These are phyloP conservation scores for Atkinsonella texensis DNA, from an alignment of 2,329 filamentous ascomycete species.

Conservation along the genomic window DNA sequence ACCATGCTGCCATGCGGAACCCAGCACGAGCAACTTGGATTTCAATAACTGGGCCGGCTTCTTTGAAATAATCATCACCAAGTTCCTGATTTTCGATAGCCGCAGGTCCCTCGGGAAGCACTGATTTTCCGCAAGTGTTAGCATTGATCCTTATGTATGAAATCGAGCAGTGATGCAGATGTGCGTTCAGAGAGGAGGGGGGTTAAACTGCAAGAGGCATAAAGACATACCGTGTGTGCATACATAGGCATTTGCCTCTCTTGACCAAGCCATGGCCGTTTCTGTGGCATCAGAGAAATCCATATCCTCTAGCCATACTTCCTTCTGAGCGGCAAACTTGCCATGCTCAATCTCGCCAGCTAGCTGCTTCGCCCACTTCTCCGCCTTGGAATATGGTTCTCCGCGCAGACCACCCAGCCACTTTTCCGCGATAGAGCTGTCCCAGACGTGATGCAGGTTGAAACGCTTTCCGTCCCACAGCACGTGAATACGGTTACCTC, in stretches of 20 bases:
- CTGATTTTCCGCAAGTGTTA: conserved; percentile 18
- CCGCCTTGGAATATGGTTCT: conserved; percentile 36
- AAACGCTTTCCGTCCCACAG: conserved; percentile 42
- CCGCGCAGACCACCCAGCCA: conserved; percentile 43
- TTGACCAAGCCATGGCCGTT: conserved; percentile 52
- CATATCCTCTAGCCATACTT: conserved; percentile 45
- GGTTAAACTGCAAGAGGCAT: too few relatives aligned
- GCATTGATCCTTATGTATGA: background rate
- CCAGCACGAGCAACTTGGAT: conserved; percentile 56
- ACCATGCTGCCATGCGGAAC: conserved; percentile 54
- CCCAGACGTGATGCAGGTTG: conserved; percentile 66
- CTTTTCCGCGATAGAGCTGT: conserved; percentile 56
- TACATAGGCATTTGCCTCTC: conserved; percentile 49
- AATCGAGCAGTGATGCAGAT: background rate
- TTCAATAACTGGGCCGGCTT: conserved; percentile 52
- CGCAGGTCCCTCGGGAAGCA: conserved; percentile 48
- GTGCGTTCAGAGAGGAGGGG: too few relatives aligned
- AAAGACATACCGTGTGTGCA: conserved; percentile 43
- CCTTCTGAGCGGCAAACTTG: conserved; percentile 37
- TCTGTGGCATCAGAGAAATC: conserved; percentile 39
- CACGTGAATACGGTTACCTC: conserved; percentile 58
- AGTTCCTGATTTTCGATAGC: conserved; percentile 50
- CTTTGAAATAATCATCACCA: conserved; percentile 49
- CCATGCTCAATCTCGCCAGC: conserved; percentile 42
- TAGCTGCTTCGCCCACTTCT: conserved; percentile 45